phyloP scores from a whole-genome alignment of 768 basidiomycete species.

The Boletus pseudopeckii region DNA sequence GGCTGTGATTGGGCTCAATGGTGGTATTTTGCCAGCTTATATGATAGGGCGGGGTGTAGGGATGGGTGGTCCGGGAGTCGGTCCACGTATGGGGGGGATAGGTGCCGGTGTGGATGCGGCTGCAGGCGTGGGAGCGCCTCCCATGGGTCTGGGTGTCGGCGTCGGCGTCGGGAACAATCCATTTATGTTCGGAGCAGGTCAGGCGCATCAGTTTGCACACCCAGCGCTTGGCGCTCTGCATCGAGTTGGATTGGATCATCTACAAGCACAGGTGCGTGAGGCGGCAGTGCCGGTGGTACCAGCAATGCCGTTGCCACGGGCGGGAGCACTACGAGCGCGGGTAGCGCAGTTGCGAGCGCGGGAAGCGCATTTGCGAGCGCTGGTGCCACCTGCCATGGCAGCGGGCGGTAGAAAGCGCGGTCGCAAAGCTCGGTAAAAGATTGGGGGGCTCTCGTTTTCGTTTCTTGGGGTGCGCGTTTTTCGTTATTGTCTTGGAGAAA shows the following conservation, averaged over 20 bases:
- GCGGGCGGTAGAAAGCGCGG: conserved; percentile 6
- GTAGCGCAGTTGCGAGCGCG: neutral
- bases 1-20: neutral
- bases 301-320: neutral
- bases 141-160: neutral
- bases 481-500: neutral
- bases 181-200: conserved; percentile 19
- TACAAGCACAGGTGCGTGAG: neutral
- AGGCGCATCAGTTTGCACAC: conserved; percentile 9
- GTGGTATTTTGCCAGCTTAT: neutral
- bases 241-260: neutral
- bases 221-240: neutral
- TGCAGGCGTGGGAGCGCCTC: conserved; percentile 6
- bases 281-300: neutral
- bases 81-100: neutral
- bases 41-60: neutral
- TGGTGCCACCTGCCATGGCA: neutral
- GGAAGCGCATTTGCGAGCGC: too few species aligned
- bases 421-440: conserved; percentile 8
- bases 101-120: neutral
- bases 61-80: neutral
- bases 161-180: neutral
- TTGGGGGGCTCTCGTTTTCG: neutral
- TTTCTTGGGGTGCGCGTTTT: neutral
- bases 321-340: neutral